Evolutionary conservation across 2,329 filamentous ascomycete genomes (phyloP).

Genomic region (Tolypocladium ovalisporum): DNA sequence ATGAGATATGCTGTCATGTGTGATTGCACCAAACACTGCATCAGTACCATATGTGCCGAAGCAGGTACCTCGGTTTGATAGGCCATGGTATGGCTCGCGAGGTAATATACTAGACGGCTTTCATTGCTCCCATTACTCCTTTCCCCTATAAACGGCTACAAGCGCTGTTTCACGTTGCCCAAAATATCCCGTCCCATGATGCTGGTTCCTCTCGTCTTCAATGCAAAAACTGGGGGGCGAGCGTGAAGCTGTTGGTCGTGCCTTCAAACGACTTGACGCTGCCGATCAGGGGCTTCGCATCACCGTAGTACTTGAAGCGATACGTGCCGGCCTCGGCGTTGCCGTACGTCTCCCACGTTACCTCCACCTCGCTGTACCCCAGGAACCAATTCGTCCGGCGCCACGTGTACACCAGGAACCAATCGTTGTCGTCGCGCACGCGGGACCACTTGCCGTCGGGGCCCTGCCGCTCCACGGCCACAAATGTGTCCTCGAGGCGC

Average conservation of each 20-base stretch:
- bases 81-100: background rate
- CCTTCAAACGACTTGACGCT: slow-evolving; percentile 23
- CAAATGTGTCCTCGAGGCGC: slow-evolving; percentile 65
- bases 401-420: slow-evolving; percentile 77
- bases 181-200: background rate
- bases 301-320: slow-evolving; percentile 73
- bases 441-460: slow-evolving; percentile 44
- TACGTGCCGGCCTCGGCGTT: slow-evolving; percentile 56
- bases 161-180: background rate
- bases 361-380: slow-evolving; percentile 66
- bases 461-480: slow-evolving; percentile 56
- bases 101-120: background rate
- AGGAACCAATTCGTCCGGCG: slow-evolving; percentile 56
- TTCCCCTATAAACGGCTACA: background rate
- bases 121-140: background rate
- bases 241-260: slow-evolving; percentile 10
- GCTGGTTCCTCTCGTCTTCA: background rate
- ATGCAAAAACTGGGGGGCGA: slow-evolving; percentile 1
- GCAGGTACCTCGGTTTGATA: background rate
- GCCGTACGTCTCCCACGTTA: slow-evolving; percentile 59
- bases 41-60: background rate
- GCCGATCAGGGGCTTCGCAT: slow-evolving; percentile 49
- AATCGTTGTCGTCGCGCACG: slow-evolving; percentile 67
- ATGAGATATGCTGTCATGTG: background rate
- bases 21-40: background rate